Evolutionary conservation across 305 asterid species (phyloP).

Genomic region (Fraxinus baroniana): DNA sequence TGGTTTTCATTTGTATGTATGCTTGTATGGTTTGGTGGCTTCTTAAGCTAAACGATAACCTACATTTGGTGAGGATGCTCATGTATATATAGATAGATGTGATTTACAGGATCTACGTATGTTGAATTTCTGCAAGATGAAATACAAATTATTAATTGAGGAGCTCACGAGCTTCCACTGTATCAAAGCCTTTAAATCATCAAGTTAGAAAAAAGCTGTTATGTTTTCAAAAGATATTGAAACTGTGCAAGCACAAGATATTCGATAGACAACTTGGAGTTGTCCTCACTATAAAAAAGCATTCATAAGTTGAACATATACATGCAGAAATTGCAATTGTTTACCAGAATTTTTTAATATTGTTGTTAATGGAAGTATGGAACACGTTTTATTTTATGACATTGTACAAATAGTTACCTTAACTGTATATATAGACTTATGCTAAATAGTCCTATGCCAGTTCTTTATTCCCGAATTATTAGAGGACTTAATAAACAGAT

Average conservation of each 20-base stretch:
- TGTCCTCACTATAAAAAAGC: background rate
- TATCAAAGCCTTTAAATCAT: background rate
- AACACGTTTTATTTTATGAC: background rate
- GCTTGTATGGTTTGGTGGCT: background rate
- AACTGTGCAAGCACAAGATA: background rate
- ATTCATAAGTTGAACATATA: background rate
- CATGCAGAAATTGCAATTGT: background rate
- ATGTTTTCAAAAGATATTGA: background rate
- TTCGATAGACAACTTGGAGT: background rate
- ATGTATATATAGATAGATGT: background rate
- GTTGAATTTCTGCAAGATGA: background rate
- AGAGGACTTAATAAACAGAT: background rate
- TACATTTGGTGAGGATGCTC: background rate
- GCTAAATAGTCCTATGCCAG: slow-evolving; percentile 20
- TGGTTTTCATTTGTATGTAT: background rate
- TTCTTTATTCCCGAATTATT: slow-evolving; percentile 11
- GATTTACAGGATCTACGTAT: background rate
- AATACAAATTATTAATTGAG: background rate
- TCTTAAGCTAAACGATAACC: background rate
- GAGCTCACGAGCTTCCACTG: background rate
- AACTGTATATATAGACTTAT: background rate
- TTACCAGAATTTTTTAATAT: background rate
- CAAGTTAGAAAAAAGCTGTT: background rate
- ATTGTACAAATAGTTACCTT: background rate
- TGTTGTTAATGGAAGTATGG: background rate